Evolutionary conservation across 768 basidiomycete genomes (phyloP), one percentile per base, ranked within the genome.

Genomic region (Lyophyllum semitale): DNA sequence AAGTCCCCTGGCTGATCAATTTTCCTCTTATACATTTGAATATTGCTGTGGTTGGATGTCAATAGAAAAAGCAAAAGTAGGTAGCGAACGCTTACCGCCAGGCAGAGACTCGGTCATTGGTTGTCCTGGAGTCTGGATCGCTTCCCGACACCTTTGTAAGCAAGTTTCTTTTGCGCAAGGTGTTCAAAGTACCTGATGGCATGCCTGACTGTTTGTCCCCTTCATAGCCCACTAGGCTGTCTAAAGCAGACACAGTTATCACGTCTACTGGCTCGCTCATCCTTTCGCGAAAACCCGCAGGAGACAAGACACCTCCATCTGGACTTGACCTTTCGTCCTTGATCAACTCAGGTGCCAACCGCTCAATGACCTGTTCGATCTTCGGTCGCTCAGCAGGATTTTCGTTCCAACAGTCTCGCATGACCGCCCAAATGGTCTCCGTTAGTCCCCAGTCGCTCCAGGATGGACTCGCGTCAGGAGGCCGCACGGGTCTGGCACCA

Each of bases 21-120:
- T 98, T 94, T 48, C 97, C 97, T 63, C 95, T 89, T 35, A 98
- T 92, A 96, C 96, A 98, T 68, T 95, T 96, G 78, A 97, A 95
- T 38, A 95, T 95, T 22, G 85, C 92, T 90, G 65, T 17, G 66
- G 49, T 59, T 23, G 41, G 38, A 42, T 61, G 65, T 70, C 47
- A 73, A 57, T 53, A 51, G 27, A 41, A 23, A 17, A 17, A 33
- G 22, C 4, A 18, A 48, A 29, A 51, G 51, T 22, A 46, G 54
- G 23, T 48, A 46, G 50, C 52, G 51, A 62, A 53, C 46, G 81
- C 90, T 66, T 70, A 94, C 91, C 88, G 35, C 83, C 82, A 56
- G n/a, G n/a, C n/a, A n/a, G n/a, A n/a, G n/a, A n/a, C n/a, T n/a
- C n/a, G n/a, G n/a, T n/a, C n/a, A n/a, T n/a, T n/a, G n/a, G n/a